phyloP scores from a whole-genome alignment of 140 eudicot genomes.

The Stevia rebaudiana region DNA sequence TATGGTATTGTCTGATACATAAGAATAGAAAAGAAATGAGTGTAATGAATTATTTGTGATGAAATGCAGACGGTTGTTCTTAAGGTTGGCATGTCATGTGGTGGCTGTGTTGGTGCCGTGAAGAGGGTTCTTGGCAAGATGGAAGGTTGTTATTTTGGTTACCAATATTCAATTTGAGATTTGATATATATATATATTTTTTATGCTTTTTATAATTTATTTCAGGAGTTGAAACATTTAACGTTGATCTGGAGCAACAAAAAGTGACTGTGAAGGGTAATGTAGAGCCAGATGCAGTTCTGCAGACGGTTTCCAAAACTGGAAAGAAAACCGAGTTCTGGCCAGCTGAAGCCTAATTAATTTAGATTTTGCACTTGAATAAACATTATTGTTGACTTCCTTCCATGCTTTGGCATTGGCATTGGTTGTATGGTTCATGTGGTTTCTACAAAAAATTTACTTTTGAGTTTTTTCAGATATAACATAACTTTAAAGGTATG shows the following conservation, averaged over 20 bases:
- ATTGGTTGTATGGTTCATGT: neutral
- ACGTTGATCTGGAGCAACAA: conserved; percentile 36
- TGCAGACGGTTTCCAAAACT: conserved; percentile 49
- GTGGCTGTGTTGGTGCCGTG: conserved; percentile 95
- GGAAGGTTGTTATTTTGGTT: conserved; percentile 55
- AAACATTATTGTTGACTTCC: too few relatives aligned
- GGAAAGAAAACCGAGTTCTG: conserved; percentile 47
- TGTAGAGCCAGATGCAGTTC: conserved; percentile 45
- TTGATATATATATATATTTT: too few relatives aligned
- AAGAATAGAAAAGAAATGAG: neutral
- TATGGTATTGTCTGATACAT: too few relatives aligned
- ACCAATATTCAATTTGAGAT: too few relatives aligned
- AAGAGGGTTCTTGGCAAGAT: conserved; percentile 85
- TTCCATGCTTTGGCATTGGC: conserved; percentile 1
- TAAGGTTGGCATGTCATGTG: conserved; percentile 96
- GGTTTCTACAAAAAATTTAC: too few relatives aligned
- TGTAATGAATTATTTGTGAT: neutral
- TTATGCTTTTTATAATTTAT: neutral
- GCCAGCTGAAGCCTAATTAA: conserved; percentile 23
- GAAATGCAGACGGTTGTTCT: conserved; percentile 87
- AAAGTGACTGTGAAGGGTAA: conserved; percentile 48
- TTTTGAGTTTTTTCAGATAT: too few relatives aligned
- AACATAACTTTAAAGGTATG: too few relatives aligned
- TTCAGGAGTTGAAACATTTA: conserved; percentile 40
- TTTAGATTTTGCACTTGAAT: too few relatives aligned